Evolutionary conservation across 1,284 basidiomycete genomes (phyloP), one percentile per base, ranked within the genome.

Genomic region (Boletus albobrunnescens): DNA sequence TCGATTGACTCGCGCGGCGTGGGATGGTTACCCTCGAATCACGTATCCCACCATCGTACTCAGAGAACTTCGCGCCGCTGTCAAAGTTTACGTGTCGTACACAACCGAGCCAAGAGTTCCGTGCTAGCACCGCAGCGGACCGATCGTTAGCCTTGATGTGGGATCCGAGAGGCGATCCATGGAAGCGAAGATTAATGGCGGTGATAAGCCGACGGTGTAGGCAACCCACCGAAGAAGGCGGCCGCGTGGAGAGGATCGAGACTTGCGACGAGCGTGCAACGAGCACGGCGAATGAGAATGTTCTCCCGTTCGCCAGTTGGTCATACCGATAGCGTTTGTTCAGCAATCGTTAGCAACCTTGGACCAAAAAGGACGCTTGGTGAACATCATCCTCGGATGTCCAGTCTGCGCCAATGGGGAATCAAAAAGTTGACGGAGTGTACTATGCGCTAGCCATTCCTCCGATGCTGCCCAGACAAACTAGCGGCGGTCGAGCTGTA

Each of bases 401-500:
- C 58, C 43, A 51, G 57, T n/a, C n/a, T n/a, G 45, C 48, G 38
- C 51, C 40, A 45, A 11, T 47, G 47, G 47, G 26, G 49, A 32
- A 48, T 44, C 36, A 40, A 46, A 5, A 46, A 5, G 33, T 44
- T 36, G 14, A 36, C 32, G 32, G 37, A 32, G 19, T 14, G 9
- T 39, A 22, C 19, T 43, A 52, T 16, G 32, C 28, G 28, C 35
- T 36, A 40, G 41, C 17, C 13, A 41, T 40, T 26, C 38, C 44
- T 36, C 46, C 26, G 10, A 14, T 32, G 30, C n/a, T 35, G 23
- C 22, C 30, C 22, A 7, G 55, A 38, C 19, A 40, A 47, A 46
- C 32, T 44, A 36, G 36, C 42, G 46, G 54, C 41, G 42, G 61
- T 50, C 17, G 67, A 59, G 39, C 65, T 71, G 58, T 89, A 90